phyloP scores from a whole-genome alignment of 345 rosid species.

The Limnanthes douglasii region DNA sequence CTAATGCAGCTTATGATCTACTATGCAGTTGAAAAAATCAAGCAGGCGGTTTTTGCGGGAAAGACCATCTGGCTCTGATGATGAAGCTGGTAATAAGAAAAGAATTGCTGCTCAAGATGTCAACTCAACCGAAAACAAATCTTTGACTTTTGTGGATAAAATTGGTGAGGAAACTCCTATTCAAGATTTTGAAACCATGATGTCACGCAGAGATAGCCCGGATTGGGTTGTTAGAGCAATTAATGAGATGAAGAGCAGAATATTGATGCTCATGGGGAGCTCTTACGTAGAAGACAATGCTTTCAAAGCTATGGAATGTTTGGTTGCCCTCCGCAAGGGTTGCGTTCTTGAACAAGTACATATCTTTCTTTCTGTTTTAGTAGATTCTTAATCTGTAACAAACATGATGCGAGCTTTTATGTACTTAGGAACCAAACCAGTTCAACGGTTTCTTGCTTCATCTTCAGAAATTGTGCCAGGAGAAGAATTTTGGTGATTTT shows the following conservation, averaged over 20 bases:
- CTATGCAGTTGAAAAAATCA: conserved; percentile 54
- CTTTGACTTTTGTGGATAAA: conserved; percentile 12
- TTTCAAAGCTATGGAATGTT: conserved; percentile 40
- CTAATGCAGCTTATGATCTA: neutral
- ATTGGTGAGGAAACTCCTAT: conserved; percentile 53
- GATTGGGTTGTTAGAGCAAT: conserved; percentile 59
- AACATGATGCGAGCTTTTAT: neutral
- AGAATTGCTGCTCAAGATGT: conserved; percentile 12
- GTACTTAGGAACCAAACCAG: conserved; percentile 63
- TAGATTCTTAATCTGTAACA: neutral
- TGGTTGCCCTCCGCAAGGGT: conserved; percentile 63
- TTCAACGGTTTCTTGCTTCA: conserved; percentile 48
- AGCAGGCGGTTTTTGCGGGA: conserved; percentile 24
- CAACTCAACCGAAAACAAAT: conserved; percentile 13
- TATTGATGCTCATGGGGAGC: conserved; percentile 29
- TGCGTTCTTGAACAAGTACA: conserved; percentile 80
- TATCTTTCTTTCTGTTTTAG: conserved; percentile 6
- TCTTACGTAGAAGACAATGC: conserved; percentile 22
- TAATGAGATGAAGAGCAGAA: conserved; percentile 37
- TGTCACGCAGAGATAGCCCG: conserved; percentile 62
- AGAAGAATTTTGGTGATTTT: conserved; percentile 22
- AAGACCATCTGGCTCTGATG: conserved; percentile 57
- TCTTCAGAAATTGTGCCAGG: conserved; percentile 23
- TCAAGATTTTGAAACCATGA: conserved; percentile 74
- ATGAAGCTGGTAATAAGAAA: conserved; percentile 17